phyloP scores from a whole-genome alignment of 2,329 filamentous ascomycete species.

The Cladosporium colombiae region DNA sequence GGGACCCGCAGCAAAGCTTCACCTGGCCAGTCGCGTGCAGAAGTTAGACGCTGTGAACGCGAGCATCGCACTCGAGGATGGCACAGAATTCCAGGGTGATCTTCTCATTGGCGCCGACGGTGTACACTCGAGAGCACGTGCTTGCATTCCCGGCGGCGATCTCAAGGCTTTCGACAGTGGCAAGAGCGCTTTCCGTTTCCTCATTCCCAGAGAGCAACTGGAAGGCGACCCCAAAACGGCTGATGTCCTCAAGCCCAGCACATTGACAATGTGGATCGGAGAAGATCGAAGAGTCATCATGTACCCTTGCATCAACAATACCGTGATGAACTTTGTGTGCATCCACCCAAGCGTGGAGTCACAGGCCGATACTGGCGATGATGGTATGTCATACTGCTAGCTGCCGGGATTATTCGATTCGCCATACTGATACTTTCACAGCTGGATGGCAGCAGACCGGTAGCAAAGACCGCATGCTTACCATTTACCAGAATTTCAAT shows the following conservation, averaged over 20 bases:
- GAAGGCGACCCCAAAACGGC: constrained; percentile 43
- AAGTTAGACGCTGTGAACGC: constrained; percentile 29
- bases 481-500: constrained; percentile 43
- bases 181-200: constrained; percentile 60
- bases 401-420: not conserved
- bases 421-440: not conserved
- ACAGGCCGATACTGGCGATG: constrained; percentile 22
- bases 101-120: constrained; percentile 38
- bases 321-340: constrained; percentile 49
- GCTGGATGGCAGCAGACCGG: constrained; percentile 42
- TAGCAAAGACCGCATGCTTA: constrained; percentile 41
- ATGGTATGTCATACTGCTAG: constrained; percentile 12
- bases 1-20: constrained; percentile 30
- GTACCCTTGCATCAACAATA: constrained; percentile 51
- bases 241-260: constrained; percentile 30
- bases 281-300: constrained; percentile 49
- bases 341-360: constrained; percentile 43
- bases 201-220: constrained; percentile 50
- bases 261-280: constrained; percentile 48
- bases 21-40: constrained; percentile 29
- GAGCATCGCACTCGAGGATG: constrained; percentile 31
- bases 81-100: constrained; percentile 32
- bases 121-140: constrained; percentile 31
- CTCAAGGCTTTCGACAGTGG: constrained; percentile 42
- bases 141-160: constrained; percentile 27